Evolutionary conservation across 169 alveolate species (phyloP), one percentile per base, ranked within the genome.

Genomic region (Eimeria zaria): DNA sequence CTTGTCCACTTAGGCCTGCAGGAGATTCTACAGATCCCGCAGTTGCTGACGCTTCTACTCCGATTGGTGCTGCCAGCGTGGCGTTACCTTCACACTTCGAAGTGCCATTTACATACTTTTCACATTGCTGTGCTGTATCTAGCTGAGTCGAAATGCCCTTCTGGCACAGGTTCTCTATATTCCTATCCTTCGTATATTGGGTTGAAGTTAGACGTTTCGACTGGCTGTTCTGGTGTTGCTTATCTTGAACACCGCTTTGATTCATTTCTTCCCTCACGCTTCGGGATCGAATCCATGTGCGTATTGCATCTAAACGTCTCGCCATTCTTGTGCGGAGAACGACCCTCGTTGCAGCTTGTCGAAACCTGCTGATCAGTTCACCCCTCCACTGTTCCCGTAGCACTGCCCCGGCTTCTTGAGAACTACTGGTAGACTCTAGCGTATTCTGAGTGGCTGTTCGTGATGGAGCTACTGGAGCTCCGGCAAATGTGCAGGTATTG

Each of bases 391-490:
- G 81, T 48, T 60, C 46, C 22, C 62, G 69, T 55, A 55, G 24
- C 60, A 22, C 18, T 5, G 46, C 2, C 58, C 44, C 60, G 14
- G 14, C n/a, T 4, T 85, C 81, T 24, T 60, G 81, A 2, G 74
- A 30, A 74, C 53, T 12, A 33, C 33, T 20, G n/a, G 60, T 51
- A 55, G 20, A 5, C 76, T 48, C 76, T 51, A 55, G 55, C 18
- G 48, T 30, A 51, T 5, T 48, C 16, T 48, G 53, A 9, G 27
- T 30, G 55, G 91, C 27, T n/a, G 14, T 22, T 85, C 55, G 80
- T 18, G 80, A 62, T 20, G 76, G 91, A 30, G 80, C 93, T 60
- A 85, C 80, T 24, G 93, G 81, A 33, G 58, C 69, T 22, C 93
- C 80, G 18, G 46, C 53, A 62, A 60, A 85, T 27, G 81, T 36